phyloP scores from a whole-genome alignment of 108 stramenopile species.

The Schizochytrium sp. region DNA sequence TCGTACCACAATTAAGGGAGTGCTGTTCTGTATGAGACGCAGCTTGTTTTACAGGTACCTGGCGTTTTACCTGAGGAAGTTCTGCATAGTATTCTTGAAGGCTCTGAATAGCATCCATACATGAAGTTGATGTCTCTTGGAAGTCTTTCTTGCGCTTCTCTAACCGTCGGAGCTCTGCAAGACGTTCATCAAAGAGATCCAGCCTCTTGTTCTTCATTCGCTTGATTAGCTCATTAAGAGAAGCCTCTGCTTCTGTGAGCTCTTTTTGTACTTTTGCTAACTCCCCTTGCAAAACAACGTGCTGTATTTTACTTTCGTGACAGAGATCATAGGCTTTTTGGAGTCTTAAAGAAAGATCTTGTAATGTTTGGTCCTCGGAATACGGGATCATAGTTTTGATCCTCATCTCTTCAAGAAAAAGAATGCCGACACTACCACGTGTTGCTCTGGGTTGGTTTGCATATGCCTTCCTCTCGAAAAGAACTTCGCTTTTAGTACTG shows the following conservation, averaged over 20 bases:
- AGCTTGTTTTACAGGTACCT: neutral
- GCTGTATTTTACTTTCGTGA: neutral
- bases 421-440: too few relatives aligned
- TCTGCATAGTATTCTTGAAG: conserved; percentile 33
- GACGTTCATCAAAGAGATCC: conserved; percentile 17
- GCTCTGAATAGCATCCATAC: conserved; percentile 14
- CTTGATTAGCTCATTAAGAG: neutral
- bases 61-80: neutral
- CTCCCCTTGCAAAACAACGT: neutral
- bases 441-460: too few relatives aligned
- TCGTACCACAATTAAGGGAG: neutral
- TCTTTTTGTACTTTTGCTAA: neutral
- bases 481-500: too few relatives aligned
- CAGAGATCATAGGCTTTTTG: too few relatives aligned
- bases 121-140: neutral
- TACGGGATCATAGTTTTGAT: too few relatives aligned
- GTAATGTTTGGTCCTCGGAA: too few relatives aligned
- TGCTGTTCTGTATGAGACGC: neutral
- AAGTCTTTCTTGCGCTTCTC: neutral
- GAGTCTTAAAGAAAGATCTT: too few relatives aligned
- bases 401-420: too few relatives aligned
- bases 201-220: neutral
- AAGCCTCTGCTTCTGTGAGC: neutral
- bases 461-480: too few relatives aligned
- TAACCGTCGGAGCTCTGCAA: neutral